phyloP scores from a whole-genome alignment of 1,284 basidiomycete species.

The Ganoderma lingzhi region DNA sequence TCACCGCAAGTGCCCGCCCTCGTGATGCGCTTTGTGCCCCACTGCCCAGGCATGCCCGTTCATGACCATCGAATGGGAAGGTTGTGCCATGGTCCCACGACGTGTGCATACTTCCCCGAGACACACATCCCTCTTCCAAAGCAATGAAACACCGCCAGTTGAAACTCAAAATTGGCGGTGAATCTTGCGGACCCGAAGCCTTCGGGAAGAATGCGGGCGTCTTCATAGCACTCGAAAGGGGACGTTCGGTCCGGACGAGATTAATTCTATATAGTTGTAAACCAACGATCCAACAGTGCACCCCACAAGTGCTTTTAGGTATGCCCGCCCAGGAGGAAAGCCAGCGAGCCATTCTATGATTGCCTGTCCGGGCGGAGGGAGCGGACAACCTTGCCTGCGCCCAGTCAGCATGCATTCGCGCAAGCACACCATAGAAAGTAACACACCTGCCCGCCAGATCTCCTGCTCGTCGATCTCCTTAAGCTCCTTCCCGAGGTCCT shows the following conservation, averaged over 20 bases:
- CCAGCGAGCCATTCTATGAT: constrained; percentile 22
- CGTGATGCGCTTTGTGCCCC: neutral
- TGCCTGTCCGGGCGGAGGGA: constrained; percentile 83
- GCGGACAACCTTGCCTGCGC: constrained; percentile 74
- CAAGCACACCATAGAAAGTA: neutral
- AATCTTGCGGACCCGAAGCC: neutral
- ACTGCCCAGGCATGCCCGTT: neutral
- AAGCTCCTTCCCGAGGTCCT: constrained; percentile 94
- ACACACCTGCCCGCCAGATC: constrained; percentile 94
- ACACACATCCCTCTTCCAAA: neutral
- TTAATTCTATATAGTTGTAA: constrained; percentile 26
- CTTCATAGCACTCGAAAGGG: constrained; percentile 3
- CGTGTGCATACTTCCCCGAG: neutral
- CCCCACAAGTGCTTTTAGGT: constrained; percentile 32
- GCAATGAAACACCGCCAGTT: neutral
- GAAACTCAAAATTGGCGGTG: neutral
- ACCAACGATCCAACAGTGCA: constrained; percentile 27
- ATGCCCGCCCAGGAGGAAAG: constrained; percentile 17
- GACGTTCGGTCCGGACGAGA: neutral
- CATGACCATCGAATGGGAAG: neutral
- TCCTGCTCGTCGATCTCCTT: constrained; percentile 97
- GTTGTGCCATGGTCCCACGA: neutral
- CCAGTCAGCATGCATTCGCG: constrained; percentile 3
- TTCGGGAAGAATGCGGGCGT: neutral
- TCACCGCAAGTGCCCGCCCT: neutral